phyloP scores from a whole-genome alignment of 75 land plant species.

The Sequoia sempervirens region DNA sequence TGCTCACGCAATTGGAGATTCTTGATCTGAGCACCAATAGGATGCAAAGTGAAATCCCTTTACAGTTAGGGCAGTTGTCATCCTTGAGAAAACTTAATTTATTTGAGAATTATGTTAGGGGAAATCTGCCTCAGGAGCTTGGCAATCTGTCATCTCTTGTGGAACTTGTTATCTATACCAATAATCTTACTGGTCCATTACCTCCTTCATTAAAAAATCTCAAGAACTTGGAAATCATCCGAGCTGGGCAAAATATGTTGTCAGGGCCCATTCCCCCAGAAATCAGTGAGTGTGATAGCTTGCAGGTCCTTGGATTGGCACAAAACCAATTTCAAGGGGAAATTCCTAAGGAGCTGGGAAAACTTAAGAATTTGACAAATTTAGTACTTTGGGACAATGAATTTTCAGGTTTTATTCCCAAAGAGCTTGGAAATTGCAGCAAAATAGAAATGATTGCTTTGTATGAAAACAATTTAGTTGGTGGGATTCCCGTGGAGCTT shows the following conservation, averaged over 20 bases:
- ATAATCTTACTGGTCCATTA: slow-evolving; percentile 57
- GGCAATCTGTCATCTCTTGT: slow-evolving; percentile 40
- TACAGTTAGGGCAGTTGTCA: slow-evolving; percentile 20
- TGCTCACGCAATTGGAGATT: slow-evolving; percentile 28
- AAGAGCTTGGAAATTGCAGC: slow-evolving; percentile 59
- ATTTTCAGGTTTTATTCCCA: slow-evolving; percentile 61
- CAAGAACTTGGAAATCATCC: slow-evolving; percentile 32
- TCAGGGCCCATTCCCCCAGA: slow-evolving; percentile 63
- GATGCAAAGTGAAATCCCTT: slow-evolving; percentile 46
- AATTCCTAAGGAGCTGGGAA: slow-evolving; percentile 62
- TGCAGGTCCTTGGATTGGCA: slow-evolving; percentile 57
- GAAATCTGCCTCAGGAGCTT: slow-evolving; percentile 46
- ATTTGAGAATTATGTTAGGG: slow-evolving; percentile 54
- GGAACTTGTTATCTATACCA: slow-evolving; percentile 30
- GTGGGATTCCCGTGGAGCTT: slow-evolving; percentile 62
- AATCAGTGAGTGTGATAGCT: slow-evolving; percentile 44
- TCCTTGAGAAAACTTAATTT: slow-evolving; percentile 43
- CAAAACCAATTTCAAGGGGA: slow-evolving; percentile 54
- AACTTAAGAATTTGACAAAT: slow-evolving; percentile 40
- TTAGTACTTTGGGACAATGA: slow-evolving; percentile 54
- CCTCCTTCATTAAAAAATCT: slow-evolving; percentile 63
- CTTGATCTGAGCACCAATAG: slow-evolving; percentile 65
- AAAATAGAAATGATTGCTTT: slow-evolving; percentile 55
- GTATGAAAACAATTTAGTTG: slow-evolving; percentile 53
- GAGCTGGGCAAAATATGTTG: slow-evolving; percentile 59